Evolutionary conservation across 805 yeast genomes (phyloP).

Genomic region (Grigorovia humatica): DNA sequence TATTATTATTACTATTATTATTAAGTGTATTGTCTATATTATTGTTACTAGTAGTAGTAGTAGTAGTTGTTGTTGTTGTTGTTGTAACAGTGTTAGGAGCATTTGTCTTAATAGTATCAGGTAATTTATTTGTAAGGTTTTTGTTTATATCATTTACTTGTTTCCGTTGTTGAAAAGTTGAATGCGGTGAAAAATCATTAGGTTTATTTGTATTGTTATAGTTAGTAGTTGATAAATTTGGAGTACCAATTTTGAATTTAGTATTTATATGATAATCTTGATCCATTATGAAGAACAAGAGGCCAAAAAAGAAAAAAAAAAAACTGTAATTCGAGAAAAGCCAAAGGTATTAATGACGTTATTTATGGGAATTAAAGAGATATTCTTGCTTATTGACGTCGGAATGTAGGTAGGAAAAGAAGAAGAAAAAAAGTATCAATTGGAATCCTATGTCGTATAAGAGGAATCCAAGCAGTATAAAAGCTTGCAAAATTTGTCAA

Average conservation of each 20-base stretch:
- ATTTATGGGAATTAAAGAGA: background rate
- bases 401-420: background rate
- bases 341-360: background rate
- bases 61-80: slow-evolving; percentile 8
- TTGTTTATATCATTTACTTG: background rate
- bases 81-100: slow-evolving; percentile 3
- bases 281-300: background rate
- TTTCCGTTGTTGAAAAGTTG: background rate
- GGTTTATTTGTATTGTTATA: background rate
- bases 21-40: background rate
- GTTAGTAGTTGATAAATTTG: too few relatives aligned
- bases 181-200: background rate
- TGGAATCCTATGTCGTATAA: too few relatives aligned
- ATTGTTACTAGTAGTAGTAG: background rate
- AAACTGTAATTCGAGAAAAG: background rate
- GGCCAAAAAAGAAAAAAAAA: background rate
- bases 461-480: too few relatives aligned
- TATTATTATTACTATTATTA: background rate
- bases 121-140: background rate
- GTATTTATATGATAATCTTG: slow-evolving; percentile 22
- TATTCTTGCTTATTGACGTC: too few relatives aligned
- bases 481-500: too few relatives aligned
- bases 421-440: background rate
- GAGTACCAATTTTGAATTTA: slow-evolving; percentile 22
- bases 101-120: background rate